Conservation (phyloP, 73 alveolate genomes). For the Halteria grandinella region DNA sequence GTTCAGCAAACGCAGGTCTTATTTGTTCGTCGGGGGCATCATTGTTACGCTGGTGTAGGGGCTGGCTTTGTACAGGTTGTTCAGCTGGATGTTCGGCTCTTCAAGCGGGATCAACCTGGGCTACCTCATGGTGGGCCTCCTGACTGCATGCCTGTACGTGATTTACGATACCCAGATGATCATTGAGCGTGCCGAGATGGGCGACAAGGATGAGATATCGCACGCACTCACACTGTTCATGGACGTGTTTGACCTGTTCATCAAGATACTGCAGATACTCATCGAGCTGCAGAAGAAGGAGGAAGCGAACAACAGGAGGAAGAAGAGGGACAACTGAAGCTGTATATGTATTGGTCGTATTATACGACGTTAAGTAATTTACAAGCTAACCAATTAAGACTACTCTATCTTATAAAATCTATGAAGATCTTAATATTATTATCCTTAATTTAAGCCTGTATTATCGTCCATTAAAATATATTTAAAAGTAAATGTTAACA, state of each 20-base stretch:
- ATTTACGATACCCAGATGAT: conserved; percentile 74
- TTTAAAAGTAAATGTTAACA: no score
- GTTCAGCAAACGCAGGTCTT: conserved; percentile 62
- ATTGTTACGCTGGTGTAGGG: conserved; percentile 18
- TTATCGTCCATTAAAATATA: no score
- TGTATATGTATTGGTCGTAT: no score
- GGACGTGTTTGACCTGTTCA: conserved; percentile 67
- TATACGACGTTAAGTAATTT: no score
- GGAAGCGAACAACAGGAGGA: conserved; percentile 20
- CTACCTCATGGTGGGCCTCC: conserved; percentile 47
- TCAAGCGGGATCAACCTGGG: neutral
- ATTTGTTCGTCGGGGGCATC: conserved; percentile 69
- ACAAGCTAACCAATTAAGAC: neutral
- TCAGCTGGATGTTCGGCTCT: conserved; percentile 26
- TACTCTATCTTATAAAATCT: neutral
- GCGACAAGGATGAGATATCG: conserved; percentile 56
- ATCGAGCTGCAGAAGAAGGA: conserved; percentile 40
- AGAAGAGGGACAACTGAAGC: neutral
- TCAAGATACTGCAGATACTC: conserved; percentile 62
- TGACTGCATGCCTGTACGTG: conserved; percentile 65
- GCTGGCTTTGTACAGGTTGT: conserved; percentile 21
- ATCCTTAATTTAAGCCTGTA: no score
- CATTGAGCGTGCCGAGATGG: conserved; percentile 51
- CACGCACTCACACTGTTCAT: conserved; percentile 67
- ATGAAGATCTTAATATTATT: neutral